Percentiles rank a stretch among this genome's conserved stretches.
Evolutionary conservation across 805 yeast genomes (phyloP).

Genomic region (Yarrowia deformans): DNA sequence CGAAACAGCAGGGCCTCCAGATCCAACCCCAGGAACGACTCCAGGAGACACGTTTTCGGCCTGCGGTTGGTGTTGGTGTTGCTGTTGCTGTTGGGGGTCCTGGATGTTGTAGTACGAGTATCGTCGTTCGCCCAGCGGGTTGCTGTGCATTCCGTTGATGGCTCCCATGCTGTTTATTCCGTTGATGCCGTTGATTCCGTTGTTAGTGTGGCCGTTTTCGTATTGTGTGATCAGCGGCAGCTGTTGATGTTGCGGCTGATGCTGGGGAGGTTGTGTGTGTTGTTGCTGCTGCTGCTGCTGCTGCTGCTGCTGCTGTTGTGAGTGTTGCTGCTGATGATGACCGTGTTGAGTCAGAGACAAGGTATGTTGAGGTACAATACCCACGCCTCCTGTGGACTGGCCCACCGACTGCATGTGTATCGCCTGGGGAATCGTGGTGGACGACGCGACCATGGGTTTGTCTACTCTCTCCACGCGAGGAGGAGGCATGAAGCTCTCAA

Average conservation of each 20-base stretch:
- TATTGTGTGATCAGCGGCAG: constrained; percentile 3
- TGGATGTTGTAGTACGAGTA: constrained; percentile 26
- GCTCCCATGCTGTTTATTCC: constrained; percentile 5
- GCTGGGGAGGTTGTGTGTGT: neutral
- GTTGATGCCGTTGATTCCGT: constrained; percentile 14
- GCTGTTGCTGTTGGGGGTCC: constrained; percentile 17
- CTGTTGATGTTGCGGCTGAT: neutral
- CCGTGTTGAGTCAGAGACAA: constrained; percentile 5
- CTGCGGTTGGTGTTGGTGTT: neutral
- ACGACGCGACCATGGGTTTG: constrained; percentile 11
- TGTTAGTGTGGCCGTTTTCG: constrained; percentile 11
- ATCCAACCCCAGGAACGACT: neutral
- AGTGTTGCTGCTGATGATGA: neutral
- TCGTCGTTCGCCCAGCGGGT: constrained; percentile 12
- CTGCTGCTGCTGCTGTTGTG: neutral
- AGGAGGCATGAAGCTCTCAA: constrained; percentile 33
- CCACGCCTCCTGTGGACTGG: neutral
- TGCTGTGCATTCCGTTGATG: constrained; percentile 32
- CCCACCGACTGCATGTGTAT: constrained; percentile 31
- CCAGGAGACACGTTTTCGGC: neutral
- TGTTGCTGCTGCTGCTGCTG: neutral
- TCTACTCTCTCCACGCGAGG: constrained; percentile 17
- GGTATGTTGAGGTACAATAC: constrained; percentile 3
- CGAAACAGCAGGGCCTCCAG: neutral
- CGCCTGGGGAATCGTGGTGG: neutral